Evolutionary conservation across 306 rosid species (phyloP), one percentile per base, ranked within the genome.

Genomic region (Herpetospermum pedunculosum): DNA sequence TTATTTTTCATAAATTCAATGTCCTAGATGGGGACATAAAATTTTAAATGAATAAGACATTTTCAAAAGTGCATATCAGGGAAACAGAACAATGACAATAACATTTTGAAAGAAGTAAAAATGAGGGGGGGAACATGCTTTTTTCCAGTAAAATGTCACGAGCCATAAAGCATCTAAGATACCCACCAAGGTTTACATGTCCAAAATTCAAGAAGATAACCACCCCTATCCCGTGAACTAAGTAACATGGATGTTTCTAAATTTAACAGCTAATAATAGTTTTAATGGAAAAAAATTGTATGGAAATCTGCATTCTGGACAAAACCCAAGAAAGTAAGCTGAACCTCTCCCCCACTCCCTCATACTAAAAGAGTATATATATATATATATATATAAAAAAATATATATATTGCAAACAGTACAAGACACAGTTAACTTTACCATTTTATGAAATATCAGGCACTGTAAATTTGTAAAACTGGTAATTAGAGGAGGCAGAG

Each of bases 1-100:
- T 88, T 88, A 73, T 77, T 89, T 57, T 94, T 92, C 74, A 94
- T 82, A 81, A 91, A 94, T 81, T 94, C 99, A 84, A 91, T 41
- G 77, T 94, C 99, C 99, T 94, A 25, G 59, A 11, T 76, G 70
- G 71, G 57, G 8, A 70, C 18, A 70, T 16, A 70, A 37, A 46
- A 16, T 46, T 26, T 25, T 23, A 25, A 15, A 28, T 26, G 52
- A 41, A 21, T 15, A 25, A 14, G 37, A 25, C 74, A 64, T n/a
- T 19, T 32, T 64, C 30, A 37, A 14, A 60, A 9, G 40, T 35
- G 44, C 8, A 28, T 62, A 62, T 29, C 37, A 28, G 65, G 19
- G 38, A 0, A 8, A 29, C 3, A 57, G 5, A 13, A 12, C 6
- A 26, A 14, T 26, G 65, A 57, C 44, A 60, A n/a, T 34, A 60